Evolutionary conservation across 2,329 filamentous ascomycete genomes (phyloP).

Genomic region (Neofusicoccum parvum): DNA sequence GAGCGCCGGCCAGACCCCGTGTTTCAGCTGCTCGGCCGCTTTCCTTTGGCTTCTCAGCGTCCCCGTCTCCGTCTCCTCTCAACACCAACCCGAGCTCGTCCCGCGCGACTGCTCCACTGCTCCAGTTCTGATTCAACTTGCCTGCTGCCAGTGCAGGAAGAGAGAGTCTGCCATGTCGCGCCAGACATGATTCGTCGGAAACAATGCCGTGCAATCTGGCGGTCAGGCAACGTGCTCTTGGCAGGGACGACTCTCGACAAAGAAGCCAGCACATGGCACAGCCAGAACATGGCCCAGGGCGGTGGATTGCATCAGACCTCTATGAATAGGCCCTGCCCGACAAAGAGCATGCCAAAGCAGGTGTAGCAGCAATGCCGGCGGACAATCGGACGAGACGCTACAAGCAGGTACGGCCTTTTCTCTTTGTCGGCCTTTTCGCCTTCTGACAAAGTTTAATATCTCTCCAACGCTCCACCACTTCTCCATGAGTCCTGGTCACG

Average conservation of each 20-base stretch:
- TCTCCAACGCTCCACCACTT: neutral
- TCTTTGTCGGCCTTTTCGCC: conserved; percentile 14
- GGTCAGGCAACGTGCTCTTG: neutral
- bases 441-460: conserved; percentile 3
- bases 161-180: neutral
- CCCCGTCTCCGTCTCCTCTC: neutral
- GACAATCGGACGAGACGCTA: neutral
- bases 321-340: neutral
- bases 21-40: neutral
- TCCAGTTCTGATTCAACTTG: neutral
- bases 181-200: neutral
- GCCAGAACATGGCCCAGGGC: neutral
- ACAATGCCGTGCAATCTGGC: neutral
- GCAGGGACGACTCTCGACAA: neutral
- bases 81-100: too few species aligned
- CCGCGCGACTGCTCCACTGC: too few species aligned
- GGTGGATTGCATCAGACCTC: neutral
- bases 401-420: too few species aligned
- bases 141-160: neutral
- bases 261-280: neutral
- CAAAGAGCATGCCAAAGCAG: neutral
- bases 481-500: neutral
- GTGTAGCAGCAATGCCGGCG: neutral
- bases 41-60: neutral
- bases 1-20: neutral